Base-by-base conservation (phyloP, 225 moss, liverwort and hornwort species). In the Pleurozium schreberi region DNA sequence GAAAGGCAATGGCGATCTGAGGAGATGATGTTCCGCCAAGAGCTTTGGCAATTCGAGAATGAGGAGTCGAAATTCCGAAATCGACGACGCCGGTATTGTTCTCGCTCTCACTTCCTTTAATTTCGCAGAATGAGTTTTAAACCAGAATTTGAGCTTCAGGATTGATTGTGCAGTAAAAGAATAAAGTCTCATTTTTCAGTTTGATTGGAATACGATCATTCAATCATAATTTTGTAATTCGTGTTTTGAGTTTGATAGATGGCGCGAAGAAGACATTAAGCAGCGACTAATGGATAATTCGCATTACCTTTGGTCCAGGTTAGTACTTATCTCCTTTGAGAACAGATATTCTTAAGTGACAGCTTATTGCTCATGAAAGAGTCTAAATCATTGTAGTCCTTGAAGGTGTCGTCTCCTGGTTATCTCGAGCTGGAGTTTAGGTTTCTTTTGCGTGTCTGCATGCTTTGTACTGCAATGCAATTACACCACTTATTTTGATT, bases 241-340 rank as follows among this genome's bases (percentile, higher is more conserved):
- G n/a, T 80, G 85, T 80, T 67, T 74, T 50, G 88, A 45, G 21
- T 76, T 81, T 88, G 70, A 18, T 86, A 94, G 94, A 88, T 94
- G 94, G 93, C 94, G 93, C 18, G 93, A 91, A 92, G 89, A 92
- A 89, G 94, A 93, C 34, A 83, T 93, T n/a, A 92, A 74, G 88
- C 94, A 94, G 89, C 89, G 93, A 61, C 91, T 88, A 85, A 91
- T 94, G 66, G 91, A 94, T 86, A 94, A 94, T 87, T 94, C 94
- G 40, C 94, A 90, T 75, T 94, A 93, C 87, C 93, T 94, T 85
- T 94, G 94, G 94, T 91, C 94, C 60, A 93, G 94, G 94, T 94
- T 45, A 77, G 92, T 82, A 49, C 42, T 64, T 68, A 14, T 84
- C 68, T 77, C 84, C 42, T 67, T 76, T 23, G 52, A 85, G 52